These are phyloP conservation scores for Solanum peruvianum DNA, from an alignment of 257 asterid species.

Conservation along the genomic window DNA sequence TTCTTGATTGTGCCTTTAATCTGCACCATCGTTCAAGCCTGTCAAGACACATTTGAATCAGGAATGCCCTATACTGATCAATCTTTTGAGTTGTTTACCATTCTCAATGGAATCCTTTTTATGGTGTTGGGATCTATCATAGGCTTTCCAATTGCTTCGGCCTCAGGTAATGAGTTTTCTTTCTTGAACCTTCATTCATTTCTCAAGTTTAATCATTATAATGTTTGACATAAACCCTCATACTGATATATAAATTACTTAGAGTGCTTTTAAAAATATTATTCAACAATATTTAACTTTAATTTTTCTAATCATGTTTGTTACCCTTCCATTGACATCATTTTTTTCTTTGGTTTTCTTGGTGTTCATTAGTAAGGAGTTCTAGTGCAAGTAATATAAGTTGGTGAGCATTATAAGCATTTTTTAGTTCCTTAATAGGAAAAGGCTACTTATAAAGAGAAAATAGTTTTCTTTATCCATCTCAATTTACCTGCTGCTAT, in stretches of 20 bases:
- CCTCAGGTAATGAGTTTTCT: constrained; percentile 59
- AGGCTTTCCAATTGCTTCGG: constrained; percentile 86
- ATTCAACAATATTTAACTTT: not conserved
- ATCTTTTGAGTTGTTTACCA: constrained; percentile 41
- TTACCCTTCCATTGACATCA: not conserved
- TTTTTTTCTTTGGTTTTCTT: not conserved
- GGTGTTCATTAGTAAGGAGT: not conserved
- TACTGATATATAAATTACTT: not conserved
- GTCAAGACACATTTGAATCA: constrained; percentile 49
- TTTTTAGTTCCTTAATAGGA: not conserved
- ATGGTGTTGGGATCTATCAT: constrained; percentile 67
- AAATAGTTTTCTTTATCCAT: not conserved
- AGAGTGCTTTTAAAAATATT: not conserved
- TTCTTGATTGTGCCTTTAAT: constrained; percentile 64
- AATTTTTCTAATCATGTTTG: not conserved
- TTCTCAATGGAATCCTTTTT: constrained; percentile 55
- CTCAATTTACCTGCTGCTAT: not conserved
- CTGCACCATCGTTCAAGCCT: constrained; percentile 57
- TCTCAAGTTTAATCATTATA: not conserved
- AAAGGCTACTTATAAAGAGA: not conserved
- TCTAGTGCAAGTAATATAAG: not conserved
- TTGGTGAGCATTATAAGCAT: not conserved
- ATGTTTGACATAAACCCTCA: not conserved
- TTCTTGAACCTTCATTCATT: not conserved
- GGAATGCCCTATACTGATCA: constrained; percentile 38